phyloP scores from a whole-genome alignment of 2,329 filamentous ascomycete genomes.

The Emydomyces testavorans region DNA sequence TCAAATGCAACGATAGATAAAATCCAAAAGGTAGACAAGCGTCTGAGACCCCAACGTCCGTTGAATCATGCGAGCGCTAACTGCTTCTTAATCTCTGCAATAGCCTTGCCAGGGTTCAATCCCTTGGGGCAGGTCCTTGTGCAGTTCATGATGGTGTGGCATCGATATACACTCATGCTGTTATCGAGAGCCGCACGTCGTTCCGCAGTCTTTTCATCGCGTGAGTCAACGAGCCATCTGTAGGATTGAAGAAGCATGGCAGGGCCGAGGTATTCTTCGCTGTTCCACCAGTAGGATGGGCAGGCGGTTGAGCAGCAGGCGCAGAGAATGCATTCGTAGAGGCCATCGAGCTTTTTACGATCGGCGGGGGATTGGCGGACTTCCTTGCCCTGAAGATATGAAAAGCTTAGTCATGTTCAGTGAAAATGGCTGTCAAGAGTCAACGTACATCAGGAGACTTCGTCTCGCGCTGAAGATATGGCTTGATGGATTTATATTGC shows the following conservation, averaged over 20 bases:
- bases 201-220: conserved; percentile 79
- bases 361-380: conserved; percentile 84
- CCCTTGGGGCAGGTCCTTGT: conserved; percentile 97
- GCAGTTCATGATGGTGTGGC: conserved; percentile 99
- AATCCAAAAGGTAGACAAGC: conserved; percentile 4
- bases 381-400: conserved; percentile 63
- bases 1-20: conserved; percentile 1
- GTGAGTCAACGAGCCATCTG: conserved; percentile 89
- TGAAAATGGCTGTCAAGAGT: not conserved
- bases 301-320: conserved; percentile 98
- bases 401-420: conserved; percentile 15
- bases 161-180: conserved; percentile 97
- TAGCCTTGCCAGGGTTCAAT: conserved; percentile 85
- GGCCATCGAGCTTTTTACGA: conserved; percentile 89
- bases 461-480: conserved; percentile 86
- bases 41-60: conserved; percentile 20
- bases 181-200: conserved; percentile 90
- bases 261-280: conserved; percentile 94
- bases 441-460: conserved; percentile 65
- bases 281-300: conserved; percentile 99
- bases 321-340: conserved; percentile 99
- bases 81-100: conserved; percentile 97
- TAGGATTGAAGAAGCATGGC: conserved; percentile 96
- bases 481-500: conserved; percentile 99
- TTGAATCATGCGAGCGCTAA: conserved; percentile 47